Evolutionary conservation across 1,284 basidiomycete genomes (phyloP).

Genomic region (Cutaneotrichosporon sp.): DNA sequence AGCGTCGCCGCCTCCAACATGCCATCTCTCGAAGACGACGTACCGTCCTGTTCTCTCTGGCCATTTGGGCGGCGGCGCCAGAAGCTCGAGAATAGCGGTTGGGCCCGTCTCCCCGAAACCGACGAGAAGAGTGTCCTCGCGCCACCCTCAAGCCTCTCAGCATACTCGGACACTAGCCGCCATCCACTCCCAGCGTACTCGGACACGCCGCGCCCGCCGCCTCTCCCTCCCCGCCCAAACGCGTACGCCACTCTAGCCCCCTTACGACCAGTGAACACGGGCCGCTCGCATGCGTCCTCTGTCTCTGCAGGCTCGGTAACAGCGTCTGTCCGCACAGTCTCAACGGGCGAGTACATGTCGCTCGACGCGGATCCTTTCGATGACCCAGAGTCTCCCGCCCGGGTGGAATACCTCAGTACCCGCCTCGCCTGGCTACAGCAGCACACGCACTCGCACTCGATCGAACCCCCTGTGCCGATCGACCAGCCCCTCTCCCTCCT

Average conservation of each 20-base stretch:
- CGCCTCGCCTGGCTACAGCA: neutral
- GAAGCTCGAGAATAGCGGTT: neutral
- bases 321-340: neutral
- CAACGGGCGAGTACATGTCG: constrained; percentile 6
- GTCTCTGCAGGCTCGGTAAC: neutral
- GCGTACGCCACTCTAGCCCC: neutral
- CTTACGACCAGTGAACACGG: neutral
- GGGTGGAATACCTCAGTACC: constrained; percentile 4
- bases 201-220: neutral
- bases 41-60: constrained; percentile 4
- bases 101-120: neutral
- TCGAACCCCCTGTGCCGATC: neutral
- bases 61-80: neutral
- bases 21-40: constrained; percentile 3
- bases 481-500: constrained; percentile 3
- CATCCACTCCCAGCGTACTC: neutral
- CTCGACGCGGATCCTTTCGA: constrained; percentile 10
- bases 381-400: constrained; percentile 7
- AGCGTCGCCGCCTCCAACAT: neutral
- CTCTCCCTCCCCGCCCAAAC: neutral
- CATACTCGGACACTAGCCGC: neutral
- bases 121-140: neutral
- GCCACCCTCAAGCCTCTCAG: neutral
- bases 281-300: neutral
- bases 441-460: neutral